These are phyloP conservation scores for Polygonum aviculare DNA, from an alignment of 148 eudicot species.

Conservation along the genomic window DNA sequence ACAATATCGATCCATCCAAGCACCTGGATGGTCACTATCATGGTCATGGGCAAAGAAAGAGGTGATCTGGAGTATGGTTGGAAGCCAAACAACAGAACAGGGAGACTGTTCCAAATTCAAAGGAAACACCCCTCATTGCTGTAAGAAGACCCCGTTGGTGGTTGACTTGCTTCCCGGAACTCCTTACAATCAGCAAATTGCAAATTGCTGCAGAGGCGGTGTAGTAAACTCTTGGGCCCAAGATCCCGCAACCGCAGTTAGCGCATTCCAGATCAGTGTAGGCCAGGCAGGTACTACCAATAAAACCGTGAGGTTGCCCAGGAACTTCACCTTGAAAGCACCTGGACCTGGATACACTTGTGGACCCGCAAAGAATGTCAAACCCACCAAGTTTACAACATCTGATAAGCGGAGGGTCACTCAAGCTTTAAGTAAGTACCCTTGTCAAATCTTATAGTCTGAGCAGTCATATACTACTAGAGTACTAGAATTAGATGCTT, in stretches of 20 bases:
- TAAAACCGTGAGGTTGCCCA: constrained; percentile 45
- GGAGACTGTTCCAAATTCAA: constrained; percentile 55
- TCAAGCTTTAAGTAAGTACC: constrained; percentile 51
- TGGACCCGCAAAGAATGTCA: constrained; percentile 47
- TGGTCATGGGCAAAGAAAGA: constrained; percentile 76
- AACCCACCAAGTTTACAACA: constrained; percentile 33
- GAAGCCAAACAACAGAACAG: constrained; percentile 49
- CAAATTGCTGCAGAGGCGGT: constrained; percentile 62
- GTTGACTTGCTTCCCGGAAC: constrained; percentile 49
- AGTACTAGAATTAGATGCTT: neutral
- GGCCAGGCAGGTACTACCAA: constrained; percentile 54
- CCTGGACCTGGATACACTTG: constrained; percentile 57
- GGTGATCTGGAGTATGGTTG: constrained; percentile 60
- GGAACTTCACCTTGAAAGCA: constrained; percentile 44
- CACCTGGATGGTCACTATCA: constrained; percentile 54
- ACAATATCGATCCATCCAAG: constrained; percentile 47
- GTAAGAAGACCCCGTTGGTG: constrained; percentile 42
- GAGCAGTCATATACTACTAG: no score
- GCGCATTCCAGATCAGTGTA: constrained; percentile 55
- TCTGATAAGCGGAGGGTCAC: constrained; percentile 45
- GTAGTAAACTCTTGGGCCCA: constrained; percentile 44
- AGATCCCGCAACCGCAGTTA: constrained; percentile 34
- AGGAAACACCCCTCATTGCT: constrained; percentile 43
- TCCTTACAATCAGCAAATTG: constrained; percentile 58
- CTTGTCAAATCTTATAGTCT: neutral